Conservation (phyloP, 306 rosid species). For the Pueraria montana region DNA sequence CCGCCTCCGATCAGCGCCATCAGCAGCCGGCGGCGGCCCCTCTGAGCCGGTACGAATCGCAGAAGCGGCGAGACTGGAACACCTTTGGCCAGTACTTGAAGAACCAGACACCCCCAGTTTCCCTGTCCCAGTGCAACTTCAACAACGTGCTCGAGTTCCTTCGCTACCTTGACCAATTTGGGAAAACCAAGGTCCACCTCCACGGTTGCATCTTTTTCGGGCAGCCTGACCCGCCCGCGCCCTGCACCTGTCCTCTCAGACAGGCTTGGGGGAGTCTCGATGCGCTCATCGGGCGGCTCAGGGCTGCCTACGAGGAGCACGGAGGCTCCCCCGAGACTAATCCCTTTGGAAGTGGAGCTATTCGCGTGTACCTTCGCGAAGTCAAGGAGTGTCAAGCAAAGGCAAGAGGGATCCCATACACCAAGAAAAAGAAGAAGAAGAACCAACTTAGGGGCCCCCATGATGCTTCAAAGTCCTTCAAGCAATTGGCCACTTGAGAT, state of each 20-base stretch:
- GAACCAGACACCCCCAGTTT: slow-evolving; percentile 76
- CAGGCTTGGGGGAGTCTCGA: slow-evolving; percentile 99
- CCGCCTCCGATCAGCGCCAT: slow-evolving; percentile 21
- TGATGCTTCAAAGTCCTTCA: slow-evolving; percentile 60
- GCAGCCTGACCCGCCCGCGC: slow-evolving; percentile 94
- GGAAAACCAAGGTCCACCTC: slow-evolving; percentile 91
- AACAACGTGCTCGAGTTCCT: slow-evolving; percentile 90
- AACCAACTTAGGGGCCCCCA: slow-evolving; percentile 60
- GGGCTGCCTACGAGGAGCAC: slow-evolving; percentile 91
- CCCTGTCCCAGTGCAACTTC: slow-evolving; percentile 77
- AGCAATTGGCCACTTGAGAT: slow-evolving; percentile 64
- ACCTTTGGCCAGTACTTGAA: slow-evolving; percentile 84
- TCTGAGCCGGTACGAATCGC: slow-evolving; percentile 86
- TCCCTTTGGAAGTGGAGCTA: slow-evolving; percentile 87
- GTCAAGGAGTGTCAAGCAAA: slow-evolving; percentile 90
- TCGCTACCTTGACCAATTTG: slow-evolving; percentile 89
- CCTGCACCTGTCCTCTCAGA: slow-evolving; percentile 85
- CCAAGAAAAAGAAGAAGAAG: slow-evolving; percentile 90
- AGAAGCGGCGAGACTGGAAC: slow-evolving; percentile 93
- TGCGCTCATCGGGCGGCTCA: slow-evolving; percentile 86
- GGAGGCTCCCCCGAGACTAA: slow-evolving; percentile 81
- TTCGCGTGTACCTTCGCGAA: slow-evolving; percentile 82
- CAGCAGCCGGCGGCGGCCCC: slow-evolving; percentile 53
- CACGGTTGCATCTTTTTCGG: slow-evolving; percentile 88
- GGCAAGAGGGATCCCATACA: slow-evolving; percentile 85